A percentile compares a stretch with the other conserved stretches of the same genome.
Conservation (phyloP, 352 stramenopile genomes). For the Saprolegnia parasitica region DNA sequence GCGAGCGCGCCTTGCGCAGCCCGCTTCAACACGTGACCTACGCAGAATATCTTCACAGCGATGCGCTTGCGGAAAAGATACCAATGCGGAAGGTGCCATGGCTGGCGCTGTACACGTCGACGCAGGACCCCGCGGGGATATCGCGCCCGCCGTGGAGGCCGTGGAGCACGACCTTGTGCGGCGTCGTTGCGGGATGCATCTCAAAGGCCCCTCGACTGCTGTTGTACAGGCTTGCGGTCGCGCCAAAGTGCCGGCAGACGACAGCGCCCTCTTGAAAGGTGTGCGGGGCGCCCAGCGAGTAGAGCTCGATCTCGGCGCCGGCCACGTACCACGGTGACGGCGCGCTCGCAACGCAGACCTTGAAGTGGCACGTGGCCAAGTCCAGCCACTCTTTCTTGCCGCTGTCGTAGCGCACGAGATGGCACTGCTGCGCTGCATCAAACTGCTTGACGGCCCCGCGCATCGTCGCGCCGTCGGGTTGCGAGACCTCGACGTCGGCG, state of each 20-base stretch:
- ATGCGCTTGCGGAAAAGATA: not conserved
- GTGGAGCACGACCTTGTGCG: constrained; percentile 26
- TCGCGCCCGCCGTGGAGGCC: constrained; percentile 1
- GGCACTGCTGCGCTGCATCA: constrained; percentile 6
- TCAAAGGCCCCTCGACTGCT: constrained; percentile 13
- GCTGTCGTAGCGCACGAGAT: constrained; percentile 15
- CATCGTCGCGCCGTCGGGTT: not conserved
- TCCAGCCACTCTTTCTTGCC: constrained; percentile 25
- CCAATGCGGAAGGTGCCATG: constrained; percentile 15
- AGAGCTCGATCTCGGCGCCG: constrained; percentile 19
- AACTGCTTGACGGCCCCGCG: constrained; percentile 18
- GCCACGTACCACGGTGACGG: constrained; percentile 16
- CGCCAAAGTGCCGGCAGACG: not conserved
- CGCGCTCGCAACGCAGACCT: not conserved
- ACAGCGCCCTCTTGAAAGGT: constrained; percentile 24
- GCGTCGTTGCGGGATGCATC: not conserved
- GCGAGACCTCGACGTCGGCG: not conserved
- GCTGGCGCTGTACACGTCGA: constrained; percentile 21
- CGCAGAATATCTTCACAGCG: not conserved
- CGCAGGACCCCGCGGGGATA: constrained; percentile 10
- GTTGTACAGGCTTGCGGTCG: not conserved
- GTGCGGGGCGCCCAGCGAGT: not conserved
- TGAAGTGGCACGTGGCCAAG: not conserved
- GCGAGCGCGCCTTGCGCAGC: constrained; percentile 10
- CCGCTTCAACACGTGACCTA: constrained; percentile 22